These are phyloP conservation scores for Aspergillus sp. DNA, from an alignment of 2,329 filamentous ascomycete species.

Conservation along the genomic window DNA sequence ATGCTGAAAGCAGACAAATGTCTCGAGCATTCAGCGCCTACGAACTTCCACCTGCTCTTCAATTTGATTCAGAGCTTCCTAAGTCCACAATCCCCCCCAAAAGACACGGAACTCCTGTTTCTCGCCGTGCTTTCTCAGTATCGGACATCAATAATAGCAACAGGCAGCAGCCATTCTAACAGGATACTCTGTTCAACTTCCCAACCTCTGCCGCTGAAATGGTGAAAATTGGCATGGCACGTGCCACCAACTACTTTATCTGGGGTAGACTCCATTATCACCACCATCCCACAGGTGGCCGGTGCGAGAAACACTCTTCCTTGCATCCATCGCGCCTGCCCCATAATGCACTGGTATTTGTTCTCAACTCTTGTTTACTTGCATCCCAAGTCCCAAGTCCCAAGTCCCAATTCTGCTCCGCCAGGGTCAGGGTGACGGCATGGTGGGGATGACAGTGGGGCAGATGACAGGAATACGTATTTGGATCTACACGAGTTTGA, in stretches of 20 bases:
- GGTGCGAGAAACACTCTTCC: not conserved
- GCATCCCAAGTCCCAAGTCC: not conserved
- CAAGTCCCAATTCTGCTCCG: too few relatives aligned
- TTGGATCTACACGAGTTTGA: not conserved
- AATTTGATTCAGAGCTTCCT: not conserved
- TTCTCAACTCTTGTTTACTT: not conserved
- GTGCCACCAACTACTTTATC: not conserved
- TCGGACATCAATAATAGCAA: not conserved
- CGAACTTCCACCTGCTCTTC: not conserved
- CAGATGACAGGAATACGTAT: not conserved
- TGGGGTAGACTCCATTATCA: not conserved
- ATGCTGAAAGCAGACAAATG: not conserved
- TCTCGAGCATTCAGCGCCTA: not conserved
- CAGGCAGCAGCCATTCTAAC: not conserved
- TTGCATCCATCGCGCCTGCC: not conserved
- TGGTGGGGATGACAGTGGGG: not conserved
- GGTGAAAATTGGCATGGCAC: not conserved
- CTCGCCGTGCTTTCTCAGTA: not conserved
- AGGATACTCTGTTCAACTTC: not conserved
- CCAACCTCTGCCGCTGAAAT: not conserved
- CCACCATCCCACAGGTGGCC: not conserved
- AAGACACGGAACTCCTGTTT: not conserved
- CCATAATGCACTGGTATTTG: not conserved
- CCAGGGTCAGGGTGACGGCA: not conserved
- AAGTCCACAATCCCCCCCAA: too few relatives aligned